Base-by-base conservation (phyloP, 1,284 basidiomycete species). In the Boletus semigastroideus region DNA sequence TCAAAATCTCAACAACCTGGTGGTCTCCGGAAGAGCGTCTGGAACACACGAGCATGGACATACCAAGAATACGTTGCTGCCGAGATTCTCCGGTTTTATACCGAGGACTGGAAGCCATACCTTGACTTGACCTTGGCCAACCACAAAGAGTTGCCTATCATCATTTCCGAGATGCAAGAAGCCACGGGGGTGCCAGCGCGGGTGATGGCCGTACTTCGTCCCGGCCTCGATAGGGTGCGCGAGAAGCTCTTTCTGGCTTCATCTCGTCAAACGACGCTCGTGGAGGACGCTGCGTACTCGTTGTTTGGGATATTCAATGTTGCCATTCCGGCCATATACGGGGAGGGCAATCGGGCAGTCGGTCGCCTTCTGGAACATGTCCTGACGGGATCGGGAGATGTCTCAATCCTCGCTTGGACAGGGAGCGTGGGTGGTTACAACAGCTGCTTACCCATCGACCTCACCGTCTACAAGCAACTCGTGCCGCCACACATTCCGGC, bases 241-340 rank as follows among this genome's bases (percentile, higher is more conserved):
- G 49, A 53, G 36, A 54, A 54, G 34, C 44, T 54, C 30, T 43
- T n/a, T 33, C 9, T 52, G 27, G 51, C 51, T 10, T 52, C 46
- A 2, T 22, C 5, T n/a, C 51, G 42, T 11, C 31, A 49, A n/a
- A 28, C 46, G 10, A 49, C 46, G 4, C 40, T 25, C 17, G 25
- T 40, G 10, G 49, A 46, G 27, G 43, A 41, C 16, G 16, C 25
- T 27, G 39, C 39, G 22, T 41, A 41, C 39, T 50, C 49, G 6
- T 33, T 50, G 7, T 28, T 50, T 17, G 47, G 51, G 10, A 52
- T 52, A 31, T 50, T 50, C 8, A 36, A 36, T 8, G 27, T 22
- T 1, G 22, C 40, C 4, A 46, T 54, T 13, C 49, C 45, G 1
- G 31, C 20, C 28, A 42, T 52, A 16, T 50, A 50, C 10, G 49